These are phyloP conservation scores for Chamaecyparis obtusa DNA, from an alignment of 75 land plant species.

Conservation along the genomic window DNA sequence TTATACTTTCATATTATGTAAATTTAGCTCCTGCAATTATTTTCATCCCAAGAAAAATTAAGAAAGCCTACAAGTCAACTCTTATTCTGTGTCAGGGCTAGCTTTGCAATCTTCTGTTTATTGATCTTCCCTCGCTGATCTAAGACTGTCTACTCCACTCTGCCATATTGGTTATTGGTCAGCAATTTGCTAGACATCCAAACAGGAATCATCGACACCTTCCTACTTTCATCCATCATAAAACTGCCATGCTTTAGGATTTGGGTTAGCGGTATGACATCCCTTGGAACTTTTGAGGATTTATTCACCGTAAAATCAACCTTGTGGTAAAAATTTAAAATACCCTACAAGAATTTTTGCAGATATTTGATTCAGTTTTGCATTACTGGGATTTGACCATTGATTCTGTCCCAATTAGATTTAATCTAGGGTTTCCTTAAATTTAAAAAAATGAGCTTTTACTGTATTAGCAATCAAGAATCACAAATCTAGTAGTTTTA, in stretches of 20 bases:
- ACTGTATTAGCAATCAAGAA: background rate
- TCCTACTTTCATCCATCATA: background rate
- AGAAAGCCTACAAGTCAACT: background rate
- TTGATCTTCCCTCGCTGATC: background rate
- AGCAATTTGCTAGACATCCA: background rate
- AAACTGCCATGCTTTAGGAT: background rate
- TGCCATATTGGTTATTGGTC: background rate
- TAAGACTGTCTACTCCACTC: background rate
- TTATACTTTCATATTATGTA: background rate
- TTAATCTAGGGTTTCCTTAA: background rate
- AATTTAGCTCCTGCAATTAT: background rate
- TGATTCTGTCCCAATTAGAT: background rate
- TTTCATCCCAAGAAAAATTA: background rate
- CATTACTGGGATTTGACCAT: background rate
- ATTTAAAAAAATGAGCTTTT: background rate
- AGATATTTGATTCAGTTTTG: background rate
- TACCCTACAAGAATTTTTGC: background rate
- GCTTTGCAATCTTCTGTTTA: background rate
- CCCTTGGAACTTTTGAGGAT: background rate
- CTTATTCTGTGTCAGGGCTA: background rate
- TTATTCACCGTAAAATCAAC: background rate
- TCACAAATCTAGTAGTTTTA: background rate
- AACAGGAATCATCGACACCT: background rate
- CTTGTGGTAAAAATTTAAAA: background rate
- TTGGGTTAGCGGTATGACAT: background rate